Evolutionary conservation across 2,329 filamentous ascomycete species (phyloP), one percentile per base, ranked within the genome.

Genomic region (Ophiostoma triangulosporum): DNA sequence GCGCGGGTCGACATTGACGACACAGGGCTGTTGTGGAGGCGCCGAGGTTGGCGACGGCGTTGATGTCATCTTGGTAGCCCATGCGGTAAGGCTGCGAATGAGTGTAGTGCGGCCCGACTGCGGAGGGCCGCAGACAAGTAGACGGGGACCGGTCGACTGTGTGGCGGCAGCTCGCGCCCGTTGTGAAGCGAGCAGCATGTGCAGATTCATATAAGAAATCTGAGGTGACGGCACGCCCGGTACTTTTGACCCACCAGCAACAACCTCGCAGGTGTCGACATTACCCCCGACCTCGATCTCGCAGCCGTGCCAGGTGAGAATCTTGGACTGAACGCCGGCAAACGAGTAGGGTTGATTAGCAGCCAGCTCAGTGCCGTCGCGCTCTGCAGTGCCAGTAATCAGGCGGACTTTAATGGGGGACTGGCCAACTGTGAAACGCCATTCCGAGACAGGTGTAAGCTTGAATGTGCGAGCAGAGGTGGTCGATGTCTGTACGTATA

Each of bases 311-410:
- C 88, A 95, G 50, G 90, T 95, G 67, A 87, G 87, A 63, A 98
- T 84, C 57, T 91, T 90, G 55, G 86, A 86, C 71, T 94, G 94
- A 60, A 78, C 79, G 54, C 88, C 86, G 46, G 78, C 77, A 68
- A 98, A 91, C 31, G 76, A 83, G 71, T 97, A 97, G 9, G 79
- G 76, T 51, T 85, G 84, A 54, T 84, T 85, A 9, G 80, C 76
- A 11, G 89, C 89, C 43, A 98, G 84, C 70, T 98, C 93, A 53
- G 91, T 90, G 64, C 93, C 93, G 65, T 97, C 95, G 64, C 95
- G 81, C 68, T 98, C 93, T 49, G 91, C 93, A 1, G 84, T 88
- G 57, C 93, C 93, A 32, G 77, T 80, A 54, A 88, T 70, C 26
- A 97, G 74, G 71, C 89, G 74, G 48, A 77, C 64, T 36, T 67